Evolutionary conservation across 805 yeast species (phyloP).

Genomic region (Sungouiozyma ichnusensis): DNA sequence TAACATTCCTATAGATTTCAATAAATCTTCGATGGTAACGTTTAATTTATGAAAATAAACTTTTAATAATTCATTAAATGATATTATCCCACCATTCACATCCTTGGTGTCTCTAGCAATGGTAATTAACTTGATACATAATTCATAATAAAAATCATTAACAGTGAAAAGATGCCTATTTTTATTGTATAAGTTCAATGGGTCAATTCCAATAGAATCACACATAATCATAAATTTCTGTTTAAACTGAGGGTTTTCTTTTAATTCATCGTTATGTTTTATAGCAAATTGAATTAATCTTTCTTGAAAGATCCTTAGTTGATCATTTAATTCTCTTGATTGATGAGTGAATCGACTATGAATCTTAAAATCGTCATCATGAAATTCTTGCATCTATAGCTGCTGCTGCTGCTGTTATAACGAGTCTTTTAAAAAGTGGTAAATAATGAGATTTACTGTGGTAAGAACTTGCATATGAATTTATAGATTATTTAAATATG

Average conservation of each 20-base stretch:
- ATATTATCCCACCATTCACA: constrained; percentile 73
- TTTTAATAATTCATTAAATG: constrained; percentile 41
- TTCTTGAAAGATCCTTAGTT: constrained; percentile 64
- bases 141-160: constrained; percentile 50
- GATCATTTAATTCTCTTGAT: constrained; percentile 53
- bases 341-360: constrained; percentile 35
- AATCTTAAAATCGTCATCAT: not conserved
- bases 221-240: constrained; percentile 69
- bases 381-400: constrained; percentile 9
- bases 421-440: constrained; percentile 32
- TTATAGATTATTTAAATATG: too few species aligned
- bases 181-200: constrained; percentile 37
- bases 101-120: constrained; percentile 58
- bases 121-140: constrained; percentile 68
- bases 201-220: constrained; percentile 73
- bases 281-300: constrained; percentile 67
- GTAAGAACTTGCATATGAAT: too few species aligned
- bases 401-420: constrained; percentile 37
- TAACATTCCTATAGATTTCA: constrained; percentile 43
- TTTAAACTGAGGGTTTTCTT: constrained; percentile 53
- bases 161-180: constrained; percentile 25
- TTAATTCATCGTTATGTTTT: constrained; percentile 59
- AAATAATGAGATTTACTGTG: too few species aligned
- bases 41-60: constrained; percentile 26
- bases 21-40: constrained; percentile 41